phyloP scores from a whole-genome alignment of 2,329 filamentous ascomycete genomes.

The Chaetomium globosum region DNA sequence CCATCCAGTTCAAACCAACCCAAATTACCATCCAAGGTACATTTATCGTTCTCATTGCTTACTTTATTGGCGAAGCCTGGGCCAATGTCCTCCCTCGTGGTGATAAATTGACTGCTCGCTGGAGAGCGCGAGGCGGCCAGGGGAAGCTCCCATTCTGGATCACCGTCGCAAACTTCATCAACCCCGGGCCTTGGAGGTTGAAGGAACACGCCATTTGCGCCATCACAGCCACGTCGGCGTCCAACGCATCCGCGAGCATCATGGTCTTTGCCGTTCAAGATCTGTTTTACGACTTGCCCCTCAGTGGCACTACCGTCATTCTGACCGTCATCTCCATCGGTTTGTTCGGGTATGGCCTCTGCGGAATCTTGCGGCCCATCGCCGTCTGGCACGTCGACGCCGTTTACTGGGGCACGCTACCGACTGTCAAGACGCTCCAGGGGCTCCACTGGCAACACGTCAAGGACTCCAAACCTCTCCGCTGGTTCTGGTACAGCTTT shows the following conservation, averaged over 20 bases:
- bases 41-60: constrained; percentile 60
- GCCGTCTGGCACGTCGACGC: constrained; percentile 59
- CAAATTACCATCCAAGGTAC: constrained; percentile 52
- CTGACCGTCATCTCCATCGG: constrained; percentile 57
- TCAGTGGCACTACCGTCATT: constrained; percentile 52
- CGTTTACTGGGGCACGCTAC: constrained; percentile 59
- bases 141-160: constrained; percentile 50
- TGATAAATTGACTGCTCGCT: constrained; percentile 52
- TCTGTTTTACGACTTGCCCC: constrained; percentile 54
- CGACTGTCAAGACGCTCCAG: constrained; percentile 57
- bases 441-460: constrained; percentile 57
- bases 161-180: constrained; percentile 49
- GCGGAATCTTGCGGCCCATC: constrained; percentile 56
- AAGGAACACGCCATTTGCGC: constrained; percentile 60
- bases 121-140: constrained; percentile 48
- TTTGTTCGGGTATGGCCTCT: constrained; percentile 58
- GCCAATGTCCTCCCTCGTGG: constrained; percentile 54
- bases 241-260: constrained; percentile 50
- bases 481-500: constrained; percentile 57
- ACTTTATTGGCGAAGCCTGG: constrained; percentile 57
- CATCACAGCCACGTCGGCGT: constrained; percentile 58
- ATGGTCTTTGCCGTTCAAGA: constrained; percentile 53
- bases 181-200: constrained; percentile 54
- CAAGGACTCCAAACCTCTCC: constrained; percentile 54
- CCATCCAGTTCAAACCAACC: constrained; percentile 56